These are phyloP conservation scores for Citrus maxima DNA, from an alignment of 345 rosid genomes.

Conservation along the genomic window DNA sequence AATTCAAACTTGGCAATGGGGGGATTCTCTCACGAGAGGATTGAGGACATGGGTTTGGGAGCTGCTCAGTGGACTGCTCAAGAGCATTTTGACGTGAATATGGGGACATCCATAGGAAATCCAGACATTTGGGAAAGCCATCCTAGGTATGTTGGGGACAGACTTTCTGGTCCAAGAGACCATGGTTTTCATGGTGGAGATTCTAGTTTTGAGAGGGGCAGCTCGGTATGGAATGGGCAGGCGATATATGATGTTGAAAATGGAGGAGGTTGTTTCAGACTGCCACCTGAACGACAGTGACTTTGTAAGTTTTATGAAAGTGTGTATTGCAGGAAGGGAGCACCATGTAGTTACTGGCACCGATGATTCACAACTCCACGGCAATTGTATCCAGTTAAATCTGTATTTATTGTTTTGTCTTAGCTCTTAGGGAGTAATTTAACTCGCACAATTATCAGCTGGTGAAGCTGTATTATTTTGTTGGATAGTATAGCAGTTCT, in stretches of 20 bases:
- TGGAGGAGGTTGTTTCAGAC: constrained; percentile 42
- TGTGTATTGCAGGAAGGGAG: constrained; percentile 78
- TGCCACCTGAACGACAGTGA: constrained; percentile 66
- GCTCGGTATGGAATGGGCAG: constrained; percentile 43
- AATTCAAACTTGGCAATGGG: constrained; percentile 27
- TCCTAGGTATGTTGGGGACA: constrained; percentile 39
- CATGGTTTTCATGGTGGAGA: constrained; percentile 48
- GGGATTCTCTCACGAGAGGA: constrained; percentile 29
- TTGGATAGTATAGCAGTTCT: neutral
- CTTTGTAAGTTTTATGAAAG: constrained; percentile 73
- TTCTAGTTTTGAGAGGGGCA: constrained; percentile 49
- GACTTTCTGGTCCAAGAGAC: constrained; percentile 49
- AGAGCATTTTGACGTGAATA: constrained; percentile 34
- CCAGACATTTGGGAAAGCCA: constrained; percentile 49
- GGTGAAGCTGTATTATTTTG: constrained; percentile 9
- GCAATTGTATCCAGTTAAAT: constrained; percentile 22
- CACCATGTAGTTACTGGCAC: constrained; percentile 76
- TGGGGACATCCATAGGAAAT: constrained; percentile 26
- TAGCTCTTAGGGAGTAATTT: constrained; percentile 20
- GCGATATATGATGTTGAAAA: constrained; percentile 31
- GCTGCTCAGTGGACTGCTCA: constrained; percentile 35
- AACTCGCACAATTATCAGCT: constrained; percentile 22
- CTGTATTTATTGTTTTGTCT: constrained; percentile 27
- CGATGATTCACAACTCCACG: constrained; percentile 34
- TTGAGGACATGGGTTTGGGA: constrained; percentile 29